Evolutionary conservation across 345 rosid genomes (phyloP).

Genomic region (Nephelium lappaceum): DNA sequence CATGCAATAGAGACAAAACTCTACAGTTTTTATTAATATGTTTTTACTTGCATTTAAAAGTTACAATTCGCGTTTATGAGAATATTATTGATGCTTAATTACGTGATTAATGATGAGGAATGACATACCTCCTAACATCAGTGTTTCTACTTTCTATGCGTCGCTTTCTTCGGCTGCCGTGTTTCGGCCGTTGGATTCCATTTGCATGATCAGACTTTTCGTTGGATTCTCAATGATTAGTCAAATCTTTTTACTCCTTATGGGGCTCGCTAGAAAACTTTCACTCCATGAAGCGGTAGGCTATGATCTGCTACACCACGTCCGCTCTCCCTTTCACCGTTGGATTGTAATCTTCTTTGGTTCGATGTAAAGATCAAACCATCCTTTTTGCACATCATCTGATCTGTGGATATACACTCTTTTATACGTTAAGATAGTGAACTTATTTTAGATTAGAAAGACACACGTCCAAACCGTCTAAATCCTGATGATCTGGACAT

Average conservation of each 20-base stretch:
- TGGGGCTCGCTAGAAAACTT: neutral
- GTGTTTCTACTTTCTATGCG: no score
- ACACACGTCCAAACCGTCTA: no score
- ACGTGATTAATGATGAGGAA: neutral
- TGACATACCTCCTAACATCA: conserved; percentile 9
- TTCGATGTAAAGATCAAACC: no score
- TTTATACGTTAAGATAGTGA: no score
- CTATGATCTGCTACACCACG: neutral
- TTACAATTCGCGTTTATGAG: neutral
- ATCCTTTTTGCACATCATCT: no score
- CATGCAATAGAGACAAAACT: no score
- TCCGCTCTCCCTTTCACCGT: neutral
- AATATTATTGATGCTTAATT: neutral
- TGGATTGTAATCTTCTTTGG: neutral
- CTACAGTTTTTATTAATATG: neutral
- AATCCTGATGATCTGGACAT: no score
- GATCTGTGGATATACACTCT: no score
- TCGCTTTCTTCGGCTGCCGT: conserved; percentile 1
- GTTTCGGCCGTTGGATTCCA: conserved; percentile 16
- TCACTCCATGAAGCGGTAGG: neutral
- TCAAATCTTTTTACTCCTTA: neutral
- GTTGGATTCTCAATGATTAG: conserved; percentile 16
- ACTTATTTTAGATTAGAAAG: no score
- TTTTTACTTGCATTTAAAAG: no score
- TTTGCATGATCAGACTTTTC: neutral